phyloP scores from a whole-genome alignment of 2,329 filamentous ascomycete species.

The Pestalotiopsis sp. region DNA sequence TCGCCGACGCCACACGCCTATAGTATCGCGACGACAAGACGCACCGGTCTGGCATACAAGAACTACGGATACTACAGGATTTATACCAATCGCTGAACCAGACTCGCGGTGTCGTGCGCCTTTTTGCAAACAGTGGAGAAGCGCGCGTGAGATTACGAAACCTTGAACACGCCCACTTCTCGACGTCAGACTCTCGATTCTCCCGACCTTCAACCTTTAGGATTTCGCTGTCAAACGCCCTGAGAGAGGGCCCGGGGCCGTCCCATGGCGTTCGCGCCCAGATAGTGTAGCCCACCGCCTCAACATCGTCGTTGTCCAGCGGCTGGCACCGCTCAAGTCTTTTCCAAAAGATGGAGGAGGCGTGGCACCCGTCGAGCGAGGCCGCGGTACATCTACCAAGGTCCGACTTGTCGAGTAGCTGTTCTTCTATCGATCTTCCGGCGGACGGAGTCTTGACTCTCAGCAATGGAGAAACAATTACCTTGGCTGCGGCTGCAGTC shows the following conservation, averaged over 20 bases:
- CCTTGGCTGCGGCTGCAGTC: conserved; percentile 59
- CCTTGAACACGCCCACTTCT: not conserved
- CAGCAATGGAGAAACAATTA: conserved; percentile 54
- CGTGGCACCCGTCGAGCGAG: conserved; percentile 25
- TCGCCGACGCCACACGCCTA: not conserved
- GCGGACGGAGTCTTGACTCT: conserved; percentile 51
- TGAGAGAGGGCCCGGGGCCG: conserved; percentile 4
- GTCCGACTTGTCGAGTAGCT: conserved; percentile 28
- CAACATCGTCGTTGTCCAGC: conserved; percentile 23
- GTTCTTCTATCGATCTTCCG: conserved; percentile 45
- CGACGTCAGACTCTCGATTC: not conserved
- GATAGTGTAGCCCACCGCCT: conserved; percentile 27
- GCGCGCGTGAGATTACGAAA: not conserved
- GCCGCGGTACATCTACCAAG: conserved; percentile 25
- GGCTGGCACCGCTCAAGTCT: conserved; percentile 24
- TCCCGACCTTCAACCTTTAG: not conserved
- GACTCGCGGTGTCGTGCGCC: not conserved
- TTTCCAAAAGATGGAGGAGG: conserved; percentile 22
- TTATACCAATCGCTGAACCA: not conserved
- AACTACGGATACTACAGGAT: not conserved
- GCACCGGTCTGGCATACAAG: not conserved
- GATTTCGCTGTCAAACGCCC: conserved; percentile 18
- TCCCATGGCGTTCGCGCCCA: conserved; percentile 36
- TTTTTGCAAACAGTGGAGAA: not conserved
- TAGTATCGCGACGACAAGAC: not conserved